Base-by-base conservation (phyloP, 164 flowering plant genomes). In the Cinnamomum micranthum region DNA sequence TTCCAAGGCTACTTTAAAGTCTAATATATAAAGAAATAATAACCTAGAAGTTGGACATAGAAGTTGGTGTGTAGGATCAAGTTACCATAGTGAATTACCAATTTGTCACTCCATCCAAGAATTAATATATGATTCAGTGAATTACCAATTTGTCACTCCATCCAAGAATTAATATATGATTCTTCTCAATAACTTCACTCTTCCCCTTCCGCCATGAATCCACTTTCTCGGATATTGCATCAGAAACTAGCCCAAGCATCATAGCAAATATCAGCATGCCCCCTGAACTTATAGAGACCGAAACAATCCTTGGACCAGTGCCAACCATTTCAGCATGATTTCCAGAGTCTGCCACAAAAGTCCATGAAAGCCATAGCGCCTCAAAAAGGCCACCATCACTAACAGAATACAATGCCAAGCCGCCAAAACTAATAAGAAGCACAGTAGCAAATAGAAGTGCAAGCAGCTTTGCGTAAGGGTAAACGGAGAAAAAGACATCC, bases 231-330 rank as follows among this genome's bases (percentile, higher is more conserved):
- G 98, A 89, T 67, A 94, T 94, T 23, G 97, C 96, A 87, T 94
- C 98, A 74, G 98, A 94, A 71, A 94, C 95, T 72, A 94, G 97
- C 69, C 98, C 98, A 65, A 94, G 92, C 97, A 94, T 94, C 97
- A 91, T 94, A 15, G 98, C 98, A 87, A 94, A 94, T 75, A 92
- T 92, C 72, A 94, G 84, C 98, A 94, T 94, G 76, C 98, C 98
- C 63, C 96, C 98, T 15, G 95, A 80, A 80, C 89, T 94, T 41
- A 94, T 90, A 60, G 93, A 87, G 69, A 94, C 94, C 60, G 97
- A 94, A 51, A 92, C 97, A 70, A 92, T 84, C 79, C 98, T 86
- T 22, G 92, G 92, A 55, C 95, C 95, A 73, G 74, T 82, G 73
- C 98, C 98, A 74, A 85, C 90, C 71, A 84, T 85, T 70, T 94